phyloP scores from a whole-genome alignment of 108 stramenopile species.

The Skeletonema costatum region DNA sequence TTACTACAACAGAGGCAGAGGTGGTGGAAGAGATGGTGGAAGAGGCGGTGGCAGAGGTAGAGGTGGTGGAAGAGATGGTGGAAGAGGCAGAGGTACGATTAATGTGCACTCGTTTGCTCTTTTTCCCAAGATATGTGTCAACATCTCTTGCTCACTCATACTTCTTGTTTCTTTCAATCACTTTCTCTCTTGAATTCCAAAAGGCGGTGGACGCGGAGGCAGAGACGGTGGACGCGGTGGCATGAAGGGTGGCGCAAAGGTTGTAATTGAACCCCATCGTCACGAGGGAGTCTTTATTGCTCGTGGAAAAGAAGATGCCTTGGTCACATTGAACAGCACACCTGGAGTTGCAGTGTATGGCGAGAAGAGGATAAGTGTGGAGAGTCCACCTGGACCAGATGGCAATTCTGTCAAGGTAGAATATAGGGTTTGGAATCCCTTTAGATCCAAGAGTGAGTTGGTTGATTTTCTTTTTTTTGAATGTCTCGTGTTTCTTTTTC shows the following conservation, averaged over 20 bases:
- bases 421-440: conserved; percentile 99
- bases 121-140: background rate
- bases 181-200: background rate
- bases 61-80: conserved; percentile 56
- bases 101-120: background rate
- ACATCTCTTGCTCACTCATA: too few species aligned
- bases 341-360: conserved; percentile 99
- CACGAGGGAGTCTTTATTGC: conserved; percentile 99
- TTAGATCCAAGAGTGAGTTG: conserved; percentile 96
- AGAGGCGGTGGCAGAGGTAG: conserved; percentile 52
- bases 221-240: conserved; percentile 72
- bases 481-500: background rate
- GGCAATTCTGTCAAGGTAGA: conserved; percentile 95
- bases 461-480: background rate
- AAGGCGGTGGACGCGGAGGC: conserved; percentile 51
- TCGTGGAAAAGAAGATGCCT: conserved; percentile 97
- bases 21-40: conserved; percentile 52
- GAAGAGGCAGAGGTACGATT: conserved; percentile 35
- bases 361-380: conserved; percentile 97
- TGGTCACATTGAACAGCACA: conserved; percentile 97
- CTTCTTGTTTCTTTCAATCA: background rate
- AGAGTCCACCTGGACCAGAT: conserved; percentile 86
- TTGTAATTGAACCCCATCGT: conserved; percentile 94
- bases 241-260: conserved; percentile 95
- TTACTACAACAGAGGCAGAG: conserved; percentile 54